Evolutionary conservation across 2,329 filamentous ascomycete genomes (phyloP).

Genomic region (Knufia petricola): DNA sequence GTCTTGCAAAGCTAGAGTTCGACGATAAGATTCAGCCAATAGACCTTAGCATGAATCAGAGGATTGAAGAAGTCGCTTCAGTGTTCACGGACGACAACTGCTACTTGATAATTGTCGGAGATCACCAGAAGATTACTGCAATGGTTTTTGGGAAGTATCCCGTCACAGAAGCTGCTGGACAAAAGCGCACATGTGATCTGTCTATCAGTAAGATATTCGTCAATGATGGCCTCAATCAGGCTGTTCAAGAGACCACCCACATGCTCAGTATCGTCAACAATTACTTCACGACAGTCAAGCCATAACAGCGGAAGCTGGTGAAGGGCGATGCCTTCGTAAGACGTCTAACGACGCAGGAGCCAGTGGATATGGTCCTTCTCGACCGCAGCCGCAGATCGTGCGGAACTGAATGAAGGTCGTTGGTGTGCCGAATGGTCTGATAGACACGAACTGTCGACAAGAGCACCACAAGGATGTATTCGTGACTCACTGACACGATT

Average conservation of each 20-base stretch:
- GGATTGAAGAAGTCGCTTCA: conserved; percentile 15
- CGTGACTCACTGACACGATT: not conserved
- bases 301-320: not conserved
- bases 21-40: conserved; percentile 24
- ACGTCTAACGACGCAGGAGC: not conserved
- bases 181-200: conserved; percentile 18
- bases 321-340: not conserved
- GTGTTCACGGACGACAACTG: conserved; percentile 20
- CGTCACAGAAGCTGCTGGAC: conserved; percentile 14
- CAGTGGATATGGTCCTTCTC: not conserved
- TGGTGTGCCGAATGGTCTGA: conserved; percentile 1
- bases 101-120: conserved; percentile 19
- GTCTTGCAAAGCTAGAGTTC: too few relatives aligned
- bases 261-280: conserved; percentile 20
- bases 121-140: conserved; percentile 23
- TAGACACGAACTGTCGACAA: not conserved
- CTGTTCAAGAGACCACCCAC: conserved; percentile 19
- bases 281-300: not conserved
- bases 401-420: conserved; percentile 6
- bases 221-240: conserved; percentile 19
- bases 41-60: conserved; percentile 14
- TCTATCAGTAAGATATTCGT: conserved; percentile 19
- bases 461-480: not conserved
- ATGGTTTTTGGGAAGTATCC: conserved; percentile 18
- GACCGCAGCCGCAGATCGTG: not conserved